Evolutionary conservation across 176 grass and related monocot species (phyloP).

Genomic region (Luzula sylvatica): DNA sequence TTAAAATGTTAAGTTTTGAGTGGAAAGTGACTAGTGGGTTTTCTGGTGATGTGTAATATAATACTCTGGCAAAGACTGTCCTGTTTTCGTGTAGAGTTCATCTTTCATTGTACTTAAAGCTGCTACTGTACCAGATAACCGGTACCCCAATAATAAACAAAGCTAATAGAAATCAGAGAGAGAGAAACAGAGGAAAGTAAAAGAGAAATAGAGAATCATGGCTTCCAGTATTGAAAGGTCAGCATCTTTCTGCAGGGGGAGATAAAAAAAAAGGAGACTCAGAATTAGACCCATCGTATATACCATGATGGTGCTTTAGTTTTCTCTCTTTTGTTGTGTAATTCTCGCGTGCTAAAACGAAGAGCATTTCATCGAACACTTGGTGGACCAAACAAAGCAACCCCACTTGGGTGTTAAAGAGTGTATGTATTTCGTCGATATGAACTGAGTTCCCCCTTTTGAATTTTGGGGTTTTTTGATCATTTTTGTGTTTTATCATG

Average conservation of each 20-base stretch:
- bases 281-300: conserved; percentile 31
- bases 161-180: not conserved
- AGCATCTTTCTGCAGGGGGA: conserved; percentile 51
- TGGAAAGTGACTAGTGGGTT: not conserved
- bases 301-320: not conserved
- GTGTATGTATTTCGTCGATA: no score
- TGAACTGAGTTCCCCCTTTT: conserved; percentile 1
- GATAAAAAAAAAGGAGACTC: conserved; percentile 24
- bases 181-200: conserved; percentile 1
- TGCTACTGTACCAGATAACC: conserved; percentile 14
- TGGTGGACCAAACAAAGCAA: conserved; percentile 6
- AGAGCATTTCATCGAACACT: conserved; percentile 14
- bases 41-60: not conserved
- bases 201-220: conserved; percentile 51
- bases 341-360: conserved; percentile 19
- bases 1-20: no score
- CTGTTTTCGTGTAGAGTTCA: conserved; percentile 37
- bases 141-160: conserved; percentile 13
- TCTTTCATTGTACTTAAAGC: conserved; percentile 42
- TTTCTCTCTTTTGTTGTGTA: not conserved
- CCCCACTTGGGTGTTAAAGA: conserved; percentile 3
- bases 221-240: conserved; percentile 65
- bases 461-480: not conserved
- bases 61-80: not conserved
- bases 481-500: no score